Evolutionary conservation across 352 stramenopile species (phyloP).

Genomic region (Pythium coloratum): DNA sequence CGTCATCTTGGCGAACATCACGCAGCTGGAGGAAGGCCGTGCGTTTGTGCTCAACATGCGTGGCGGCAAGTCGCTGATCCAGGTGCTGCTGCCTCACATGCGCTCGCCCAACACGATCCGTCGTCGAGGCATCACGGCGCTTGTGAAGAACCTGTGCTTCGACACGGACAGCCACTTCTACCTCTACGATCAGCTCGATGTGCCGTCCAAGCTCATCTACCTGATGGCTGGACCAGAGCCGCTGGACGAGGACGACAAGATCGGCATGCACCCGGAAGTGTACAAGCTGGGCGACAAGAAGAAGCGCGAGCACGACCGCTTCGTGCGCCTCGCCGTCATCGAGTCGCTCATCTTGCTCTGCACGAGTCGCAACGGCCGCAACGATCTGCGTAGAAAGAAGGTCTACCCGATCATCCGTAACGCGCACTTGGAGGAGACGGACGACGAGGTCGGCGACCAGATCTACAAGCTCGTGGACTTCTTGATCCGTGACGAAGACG

Average conservation of each 20-base stretch:
- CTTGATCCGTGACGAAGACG: conserved; percentile 85
- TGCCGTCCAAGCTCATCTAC: conserved; percentile 78
- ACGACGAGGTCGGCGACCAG: conserved; percentile 83
- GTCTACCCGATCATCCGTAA: conserved; percentile 86
- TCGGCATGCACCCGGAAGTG: conserved; percentile 76
- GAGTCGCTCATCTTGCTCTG: conserved; percentile 78
- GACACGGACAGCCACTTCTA: conserved; percentile 89
- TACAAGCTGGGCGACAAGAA: conserved; percentile 81
- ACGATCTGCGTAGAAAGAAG: conserved; percentile 80
- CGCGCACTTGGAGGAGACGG: conserved; percentile 73
- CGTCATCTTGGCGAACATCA: conserved; percentile 85
- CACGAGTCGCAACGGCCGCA: conserved; percentile 76
- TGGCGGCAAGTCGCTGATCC: conserved; percentile 60
- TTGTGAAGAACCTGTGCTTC: conserved; percentile 86
- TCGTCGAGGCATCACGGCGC: conserved; percentile 63
- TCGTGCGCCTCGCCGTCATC: conserved; percentile 68
- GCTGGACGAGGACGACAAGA: conserved; percentile 76
- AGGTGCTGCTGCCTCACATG: conserved; percentile 69
- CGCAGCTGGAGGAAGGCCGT: conserved; percentile 75
- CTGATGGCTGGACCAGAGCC: conserved; percentile 72
- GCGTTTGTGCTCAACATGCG: conserved; percentile 78
- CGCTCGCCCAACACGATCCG: conserved; percentile 83
- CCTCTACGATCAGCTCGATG: conserved; percentile 82
- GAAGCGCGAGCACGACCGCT: conserved; percentile 75
- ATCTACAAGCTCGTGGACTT: conserved; percentile 91